These are phyloP conservation scores for Paxillus ammoniavirescens DNA, from an alignment of 768 basidiomycete species.

Conservation along the genomic window DNA sequence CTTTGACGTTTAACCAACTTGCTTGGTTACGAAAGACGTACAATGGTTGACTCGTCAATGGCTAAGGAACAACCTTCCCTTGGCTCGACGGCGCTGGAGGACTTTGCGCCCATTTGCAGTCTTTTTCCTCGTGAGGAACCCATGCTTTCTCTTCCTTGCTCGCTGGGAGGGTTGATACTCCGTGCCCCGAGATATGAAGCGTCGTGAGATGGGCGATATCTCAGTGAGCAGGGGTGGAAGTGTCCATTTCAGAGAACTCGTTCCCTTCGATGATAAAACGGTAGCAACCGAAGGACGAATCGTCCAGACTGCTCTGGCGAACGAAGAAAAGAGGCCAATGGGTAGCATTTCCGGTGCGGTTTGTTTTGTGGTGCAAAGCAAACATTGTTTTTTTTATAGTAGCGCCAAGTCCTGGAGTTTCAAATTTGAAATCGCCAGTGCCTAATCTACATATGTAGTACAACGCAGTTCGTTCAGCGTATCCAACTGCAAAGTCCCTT, in stretches of 20 bases:
- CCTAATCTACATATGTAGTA: too few species aligned
- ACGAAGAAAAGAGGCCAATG: constrained; percentile 17
- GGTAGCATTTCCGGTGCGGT: constrained; percentile 8
- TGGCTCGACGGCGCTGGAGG: constrained; percentile 64
- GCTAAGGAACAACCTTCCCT: constrained; percentile 76
- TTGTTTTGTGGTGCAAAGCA: too few species aligned
- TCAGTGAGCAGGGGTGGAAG: constrained; percentile 18
- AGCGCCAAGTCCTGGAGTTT: too few species aligned
- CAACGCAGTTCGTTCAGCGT: background rate
- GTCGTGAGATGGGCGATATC: constrained; percentile 30
- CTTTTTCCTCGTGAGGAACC: constrained; percentile 79
- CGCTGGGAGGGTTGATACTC: constrained; percentile 98
- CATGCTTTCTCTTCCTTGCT: constrained; percentile 88
- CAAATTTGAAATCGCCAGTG: too few species aligned
- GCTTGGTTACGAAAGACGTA: constrained; percentile 6
- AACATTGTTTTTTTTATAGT: too few species aligned
- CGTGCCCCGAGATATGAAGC: constrained; percentile 71
- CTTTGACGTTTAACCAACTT: too few species aligned
- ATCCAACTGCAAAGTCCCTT: constrained; percentile 29
- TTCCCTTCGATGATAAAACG: constrained; percentile 2
- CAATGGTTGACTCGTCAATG: constrained; percentile 49
- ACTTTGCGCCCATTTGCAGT: constrained; percentile 70
- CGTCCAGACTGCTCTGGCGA: constrained; percentile 22
- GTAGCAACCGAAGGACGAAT: constrained; percentile 11
- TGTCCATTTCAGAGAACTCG: constrained; percentile 20